Evolutionary conservation across 257 asterid genomes (phyloP).

Genomic region (Henckelia pumila): DNA sequence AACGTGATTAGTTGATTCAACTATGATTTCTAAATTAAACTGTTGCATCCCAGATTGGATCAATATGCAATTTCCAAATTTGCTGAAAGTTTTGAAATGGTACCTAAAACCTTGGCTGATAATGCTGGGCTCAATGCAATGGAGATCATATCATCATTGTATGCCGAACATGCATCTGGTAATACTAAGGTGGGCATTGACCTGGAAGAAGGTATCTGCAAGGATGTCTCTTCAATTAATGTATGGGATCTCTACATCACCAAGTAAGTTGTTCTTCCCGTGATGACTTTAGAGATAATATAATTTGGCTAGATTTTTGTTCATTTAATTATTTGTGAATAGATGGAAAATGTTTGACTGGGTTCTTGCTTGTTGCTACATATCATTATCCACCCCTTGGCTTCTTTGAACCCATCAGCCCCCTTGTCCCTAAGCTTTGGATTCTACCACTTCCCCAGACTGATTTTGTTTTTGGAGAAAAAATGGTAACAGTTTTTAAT

Average conservation of each 20-base stretch:
- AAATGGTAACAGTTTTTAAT: no score
- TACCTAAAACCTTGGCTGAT: constrained; percentile 91
- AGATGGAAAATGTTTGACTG: background rate
- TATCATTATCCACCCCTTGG: background rate
- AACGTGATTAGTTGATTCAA: constrained; percentile 8
- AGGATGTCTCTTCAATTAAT: constrained; percentile 52
- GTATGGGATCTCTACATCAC: constrained; percentile 87
- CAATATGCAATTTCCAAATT: constrained; percentile 94
- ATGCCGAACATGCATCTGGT: constrained; percentile 39
- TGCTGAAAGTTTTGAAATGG: constrained; percentile 97
- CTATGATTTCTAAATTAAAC: constrained; percentile 5
- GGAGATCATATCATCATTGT: constrained; percentile 73
- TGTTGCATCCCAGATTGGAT: constrained; percentile 65
- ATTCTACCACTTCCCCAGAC: background rate
- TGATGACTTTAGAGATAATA: constrained; percentile 4
- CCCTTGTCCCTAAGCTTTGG: background rate
- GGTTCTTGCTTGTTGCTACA: background rate
- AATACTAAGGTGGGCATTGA: constrained; percentile 72
- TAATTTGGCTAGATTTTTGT: constrained; percentile 7
- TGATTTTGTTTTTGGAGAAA: background rate
- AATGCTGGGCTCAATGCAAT: constrained; percentile 97
- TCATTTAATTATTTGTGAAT: background rate
- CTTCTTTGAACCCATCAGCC: background rate
- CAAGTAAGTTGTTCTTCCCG: constrained; percentile 52
- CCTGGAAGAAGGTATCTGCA: constrained; percentile 80